Base-by-base conservation (phyloP, 306 rosid species). In the Cicer arietinum region DNA sequence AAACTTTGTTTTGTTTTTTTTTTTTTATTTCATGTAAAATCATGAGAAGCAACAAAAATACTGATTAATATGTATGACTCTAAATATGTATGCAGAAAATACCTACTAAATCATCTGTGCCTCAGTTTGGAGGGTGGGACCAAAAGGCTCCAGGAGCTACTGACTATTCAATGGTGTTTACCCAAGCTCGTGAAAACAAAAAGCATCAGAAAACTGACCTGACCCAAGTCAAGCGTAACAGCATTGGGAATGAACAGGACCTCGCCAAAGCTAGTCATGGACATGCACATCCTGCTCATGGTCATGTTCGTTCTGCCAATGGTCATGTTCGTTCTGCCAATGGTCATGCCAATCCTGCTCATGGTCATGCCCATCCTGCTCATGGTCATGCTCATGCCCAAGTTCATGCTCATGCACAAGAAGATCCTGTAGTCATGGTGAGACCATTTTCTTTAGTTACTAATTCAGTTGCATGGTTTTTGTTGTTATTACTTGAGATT, bases 61-160 rank as follows among this genome's bases (percentile, higher is more conserved):
- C 6, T 75, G 5, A 75, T 45, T 13, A 71, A 5, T 7, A 39
- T 51, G 37, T 44, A 41, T 54, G 51, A 52, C 46, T 2, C 16
- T 67, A 13, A 0, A 30, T 30, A 4, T 22, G 10, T 71, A 40
- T 82, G 77, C 85, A 94, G 97, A 82, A 59, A 35, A 77, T 66
- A 7, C 8, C 62, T 77, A 43, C 60, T 41, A 5, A 85, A 76
- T 78, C 67, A 69, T 83, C 96, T 46, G 92, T 94, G 78, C 97
- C 97, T 73, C 88, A 87, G 9, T 94, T 94, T 77, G 97, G 97
- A 76, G 98, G 86, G 74, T 94, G 98, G 98, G 92, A 91, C 69
- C 85, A 90, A 6, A 82, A 76, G 30, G 70, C 67, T 4, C 61
- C 77, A 3, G 88, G 82, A 74, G 86, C 85, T 18, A 84, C 88